Evolutionary conservation across 192 early-diverging fungal genomes (phyloP), one percentile per base, ranked within the genome.

Genomic region (Podila minutissima): DNA sequence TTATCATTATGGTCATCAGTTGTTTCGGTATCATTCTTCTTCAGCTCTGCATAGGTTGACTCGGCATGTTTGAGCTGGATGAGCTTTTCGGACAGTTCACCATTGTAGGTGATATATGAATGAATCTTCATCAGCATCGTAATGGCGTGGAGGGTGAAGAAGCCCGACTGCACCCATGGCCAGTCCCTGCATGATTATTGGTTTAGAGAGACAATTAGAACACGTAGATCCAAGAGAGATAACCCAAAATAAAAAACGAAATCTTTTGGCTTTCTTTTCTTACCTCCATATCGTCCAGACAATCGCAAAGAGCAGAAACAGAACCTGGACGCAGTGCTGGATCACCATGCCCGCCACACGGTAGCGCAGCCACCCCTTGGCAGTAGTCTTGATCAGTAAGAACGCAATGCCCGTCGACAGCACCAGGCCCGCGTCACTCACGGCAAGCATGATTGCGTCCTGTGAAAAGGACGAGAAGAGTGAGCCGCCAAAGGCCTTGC

Each of bases 81-180:
- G 28, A 60, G 37, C 64, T 85, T 89, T 35, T 81, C 67, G 4
- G 92, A 92, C 12, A 95, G 81, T 12, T 93, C 91, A 29, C 90
- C 90, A 81, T 96, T 97, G 66, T 90, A 90, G 49, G 90, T 85
- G 29, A 92, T 89, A 72, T 99, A 99, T n/a, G 96, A 97, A 77
- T 97, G 95, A 74, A 95, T 89, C 74, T 99, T 99, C 96, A 99
- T 96, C 81, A 97, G 88, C 91, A 96, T 97, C 19, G 94, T 91
- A 50, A 95, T 94, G 3, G 92, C 88, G 78, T 99, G 97, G 35
- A 97, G 84, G 0, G 89, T 88, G 81, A 97, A 95, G 53, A 92
- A 95, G 58, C 94, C 93, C 9, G 91, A 90, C 83, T 99, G 96
- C 11, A 95, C 92, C 95, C 96, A 97, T 19, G 90, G 91, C 95